These are phyloP conservation scores for Penicillium nucicola DNA, from an alignment of 495 filamentous ascomycete genomes.

Conservation along the genomic window DNA sequence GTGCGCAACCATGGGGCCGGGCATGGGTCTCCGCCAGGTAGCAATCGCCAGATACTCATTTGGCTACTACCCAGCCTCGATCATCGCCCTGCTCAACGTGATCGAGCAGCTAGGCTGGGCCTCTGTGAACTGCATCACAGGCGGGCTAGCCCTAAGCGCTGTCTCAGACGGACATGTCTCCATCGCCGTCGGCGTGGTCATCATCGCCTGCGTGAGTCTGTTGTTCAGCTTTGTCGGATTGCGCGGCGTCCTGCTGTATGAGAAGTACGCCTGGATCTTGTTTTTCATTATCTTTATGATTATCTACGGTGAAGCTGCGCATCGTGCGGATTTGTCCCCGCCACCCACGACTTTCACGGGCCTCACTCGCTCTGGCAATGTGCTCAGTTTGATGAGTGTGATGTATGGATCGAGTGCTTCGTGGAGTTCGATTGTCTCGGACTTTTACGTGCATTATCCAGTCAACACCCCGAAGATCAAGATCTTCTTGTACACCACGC, in stretches of 20 bases:
- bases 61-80: conserved; percentile 30
- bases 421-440: conserved; percentile 58
- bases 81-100: conserved; percentile 30
- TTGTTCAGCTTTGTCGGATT: conserved; percentile 59
- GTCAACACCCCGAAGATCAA: conserved; percentile 46
- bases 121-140: conserved; percentile 37
- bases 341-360: conserved; percentile 33
- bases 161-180: conserved; percentile 35
- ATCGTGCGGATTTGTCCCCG: conserved; percentile 41
- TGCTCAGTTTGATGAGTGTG: conserved; percentile 52
- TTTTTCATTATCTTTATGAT: conserved; percentile 58
- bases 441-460: conserved; percentile 63
- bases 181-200: conserved; percentile 41
- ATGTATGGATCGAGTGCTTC: conserved; percentile 57
- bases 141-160: conserved; percentile 33
- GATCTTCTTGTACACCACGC: conserved; percentile 48
- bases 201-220: conserved; percentile 50
- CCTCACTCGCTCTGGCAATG: conserved; percentile 39
- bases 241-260: conserved; percentile 54
- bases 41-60: conserved; percentile 54
- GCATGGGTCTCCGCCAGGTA: conserved; percentile 78
- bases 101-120: conserved; percentile 34
- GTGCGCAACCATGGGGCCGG: conserved; percentile 63
- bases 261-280: conserved; percentile 59
- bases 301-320: conserved; percentile 51